phyloP scores from a whole-genome alignment of 202 grass and related monocot genomes.

The Panicum hallii region DNA sequence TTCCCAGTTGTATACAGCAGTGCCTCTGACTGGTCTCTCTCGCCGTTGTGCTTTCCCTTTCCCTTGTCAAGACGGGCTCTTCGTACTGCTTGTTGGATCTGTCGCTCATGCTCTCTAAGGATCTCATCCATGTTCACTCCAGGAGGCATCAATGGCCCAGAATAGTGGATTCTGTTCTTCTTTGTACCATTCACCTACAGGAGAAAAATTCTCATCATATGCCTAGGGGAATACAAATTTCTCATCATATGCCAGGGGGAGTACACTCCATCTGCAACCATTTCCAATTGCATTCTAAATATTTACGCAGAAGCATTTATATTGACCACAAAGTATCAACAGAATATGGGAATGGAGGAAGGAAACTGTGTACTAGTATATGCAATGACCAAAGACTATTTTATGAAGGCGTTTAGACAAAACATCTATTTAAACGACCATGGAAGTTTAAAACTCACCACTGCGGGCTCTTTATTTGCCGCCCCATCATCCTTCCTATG shows the following conservation, averaged over 20 bases:
- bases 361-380: background rate
- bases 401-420: constrained; percentile 3
- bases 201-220: constrained; percentile 32
- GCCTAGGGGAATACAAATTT: background rate
- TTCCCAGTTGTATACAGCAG: constrained; percentile 68
- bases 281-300: background rate
- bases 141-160: constrained; percentile 93
- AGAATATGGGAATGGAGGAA: background rate
- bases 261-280: background rate
- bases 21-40: constrained; percentile 71
- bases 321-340: background rate
- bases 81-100: constrained; percentile 88
- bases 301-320: background rate
- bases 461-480: constrained; percentile 68
- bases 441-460: constrained; percentile 64
- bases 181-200: constrained; percentile 73
- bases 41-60: constrained; percentile 67
- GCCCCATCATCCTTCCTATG: constrained; percentile 81
- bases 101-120: constrained; percentile 92
- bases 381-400: background rate
- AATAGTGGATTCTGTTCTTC: constrained; percentile 98
- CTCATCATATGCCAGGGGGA: constrained; percentile 31
- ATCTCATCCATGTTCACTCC: constrained; percentile 97
- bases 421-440: background rate
- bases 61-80: constrained; percentile 78